Evolutionary conservation across 371 early-diverging fungal species (phyloP), one percentile per base, ranked within the genome.

Genomic region (Synchytrium microbalum): DNA sequence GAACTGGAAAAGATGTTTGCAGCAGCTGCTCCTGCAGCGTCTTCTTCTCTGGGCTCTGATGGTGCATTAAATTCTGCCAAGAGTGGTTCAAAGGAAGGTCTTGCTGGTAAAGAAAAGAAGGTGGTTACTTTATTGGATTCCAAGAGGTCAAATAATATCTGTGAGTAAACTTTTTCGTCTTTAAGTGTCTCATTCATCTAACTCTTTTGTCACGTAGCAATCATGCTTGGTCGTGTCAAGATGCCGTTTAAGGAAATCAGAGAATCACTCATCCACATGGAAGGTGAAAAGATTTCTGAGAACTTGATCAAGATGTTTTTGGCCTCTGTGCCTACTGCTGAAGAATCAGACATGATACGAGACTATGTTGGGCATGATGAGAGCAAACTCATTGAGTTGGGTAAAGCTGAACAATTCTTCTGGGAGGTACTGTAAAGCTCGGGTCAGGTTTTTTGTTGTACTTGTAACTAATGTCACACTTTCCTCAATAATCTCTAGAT

Each of bases 211-310:
- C 59, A 63, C 23, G 51, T 69, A 78, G 86, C 83, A 26, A 87
- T 88, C 52, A 84, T 86, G 86, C 66, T 89, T 61, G 86, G 86
- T 5, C 77, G 85, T 5, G 81, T 89, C 69, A 86, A 82, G 69
- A 60, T 80, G 2, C 68, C 85, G 3, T 87, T 84, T 61, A 72
- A 83, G 5, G 86, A 86, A 64, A 84, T 88, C 52, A 79, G 83
- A 5, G 76, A 80, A 29, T 84, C 89, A 16, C 79, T 88, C 54
- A 76, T 88, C 67, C 78, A 83, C 53, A 83, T 83, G 31, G 72
- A 83, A 54, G 75, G 73, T 32, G 67, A 69, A 1, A 60, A 75
- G 0, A 75, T 81, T 38, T 69, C 74, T 1, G 84, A 85, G 32
- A 75, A 68, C 1, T 71, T 83, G 59, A 59, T 84, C 57, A 68